phyloP scores from a whole-genome alignment of 176 grass and related monocot species.

The Bonia amplexicaulis region DNA sequence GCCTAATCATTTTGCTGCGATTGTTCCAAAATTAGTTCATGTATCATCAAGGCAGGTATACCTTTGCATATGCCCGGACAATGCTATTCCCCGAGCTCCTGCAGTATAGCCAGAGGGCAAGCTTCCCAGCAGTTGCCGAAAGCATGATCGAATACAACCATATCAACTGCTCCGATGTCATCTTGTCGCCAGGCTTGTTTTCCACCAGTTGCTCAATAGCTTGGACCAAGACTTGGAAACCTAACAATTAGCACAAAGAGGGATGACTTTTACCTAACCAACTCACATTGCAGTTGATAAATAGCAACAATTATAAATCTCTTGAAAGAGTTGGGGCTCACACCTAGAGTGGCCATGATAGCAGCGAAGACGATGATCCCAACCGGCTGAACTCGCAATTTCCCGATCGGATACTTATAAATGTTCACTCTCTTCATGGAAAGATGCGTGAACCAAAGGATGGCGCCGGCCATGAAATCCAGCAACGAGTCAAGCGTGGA shows the following conservation, averaged over 20 bases:
- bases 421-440: conserved; percentile 81
- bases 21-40: background rate
- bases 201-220: conserved; percentile 59
- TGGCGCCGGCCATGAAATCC: conserved; percentile 77
- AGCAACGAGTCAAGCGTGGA: conserved; percentile 89
- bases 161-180: conserved; percentile 57
- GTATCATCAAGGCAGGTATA: conserved; percentile 8
- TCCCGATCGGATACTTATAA: conserved; percentile 83
- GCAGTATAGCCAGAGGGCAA: conserved; percentile 78
- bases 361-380: conserved; percentile 80
- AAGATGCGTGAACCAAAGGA: conserved; percentile 78
- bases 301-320: background rate
- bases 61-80: conserved; percentile 75
- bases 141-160: conserved; percentile 92
- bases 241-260: conserved; percentile 23
- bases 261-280: background rate
- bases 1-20: background rate
- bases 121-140: conserved; percentile 71
- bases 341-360: conserved; percentile 83
- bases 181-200: conserved; percentile 48
- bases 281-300: background rate
- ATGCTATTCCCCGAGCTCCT: conserved; percentile 65
- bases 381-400: conserved; percentile 69
- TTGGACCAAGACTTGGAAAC: conserved; percentile 65
- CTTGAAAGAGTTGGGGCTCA: background rate